Percentiles rank a stretch among this genome's conserved stretches.
phyloP scores from a whole-genome alignment of 305 asterid genomes.

The Striga hermonthica region DNA sequence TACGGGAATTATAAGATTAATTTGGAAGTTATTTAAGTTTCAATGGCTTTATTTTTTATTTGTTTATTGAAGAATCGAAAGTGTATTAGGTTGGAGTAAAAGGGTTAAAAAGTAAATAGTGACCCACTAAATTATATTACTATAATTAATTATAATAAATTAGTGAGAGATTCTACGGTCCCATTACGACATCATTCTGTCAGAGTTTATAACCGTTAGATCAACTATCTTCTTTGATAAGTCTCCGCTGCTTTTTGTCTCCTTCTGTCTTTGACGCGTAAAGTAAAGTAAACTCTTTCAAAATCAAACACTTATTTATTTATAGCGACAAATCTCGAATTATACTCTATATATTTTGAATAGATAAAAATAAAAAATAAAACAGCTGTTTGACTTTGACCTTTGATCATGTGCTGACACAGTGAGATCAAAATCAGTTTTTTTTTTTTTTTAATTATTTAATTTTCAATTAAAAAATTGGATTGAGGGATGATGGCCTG shows the following conservation, averaged over 20 bases:
- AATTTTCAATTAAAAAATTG: not conserved
- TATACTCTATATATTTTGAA: not conserved
- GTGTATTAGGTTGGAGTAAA: too few relatives aligned
- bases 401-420: conserved; percentile 42
- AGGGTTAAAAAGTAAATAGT: too few relatives aligned
- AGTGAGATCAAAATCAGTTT: conserved; percentile 22
- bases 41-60: too few relatives aligned
- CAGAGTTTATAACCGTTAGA: too few relatives aligned
- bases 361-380: conserved; percentile 10
- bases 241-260: conserved; percentile 54
- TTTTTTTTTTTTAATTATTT: not conserved
- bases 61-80: too few relatives aligned
- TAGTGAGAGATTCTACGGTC: too few relatives aligned
- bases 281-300: conserved; percentile 37
- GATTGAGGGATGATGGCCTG: conserved; percentile 46
- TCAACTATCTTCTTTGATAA: too few relatives aligned
- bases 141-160: too few relatives aligned
- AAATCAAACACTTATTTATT: conserved; percentile 34
- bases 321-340: not conserved
- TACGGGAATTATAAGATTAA: too few relatives aligned
- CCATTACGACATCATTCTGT: too few relatives aligned
- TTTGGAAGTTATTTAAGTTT: too few relatives aligned
- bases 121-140: too few relatives aligned
- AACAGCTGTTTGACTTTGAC: conserved; percentile 63
- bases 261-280: conserved; percentile 55